A percentile compares a stretch with the other conserved stretches of the same genome.
Evolutionary conservation across 495 filamentous ascomycete species (phyloP).

Genomic region (Glutinoglossum americanum): DNA sequence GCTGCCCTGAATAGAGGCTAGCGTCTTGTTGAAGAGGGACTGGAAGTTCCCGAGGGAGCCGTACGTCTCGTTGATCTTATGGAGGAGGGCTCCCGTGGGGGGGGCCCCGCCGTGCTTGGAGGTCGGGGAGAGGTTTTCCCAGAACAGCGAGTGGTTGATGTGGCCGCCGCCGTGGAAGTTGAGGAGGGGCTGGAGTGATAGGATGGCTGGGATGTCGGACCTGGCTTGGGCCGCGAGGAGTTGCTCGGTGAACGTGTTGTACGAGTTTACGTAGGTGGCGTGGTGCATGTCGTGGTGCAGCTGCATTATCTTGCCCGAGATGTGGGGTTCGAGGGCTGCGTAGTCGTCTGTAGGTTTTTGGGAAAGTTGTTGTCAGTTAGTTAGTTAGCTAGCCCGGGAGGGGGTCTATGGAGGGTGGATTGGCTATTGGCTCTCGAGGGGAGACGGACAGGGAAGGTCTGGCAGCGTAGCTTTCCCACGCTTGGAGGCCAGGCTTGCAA

Average conservation of each 20-base stretch:
- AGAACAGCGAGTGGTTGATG: slow-evolving; percentile 83
- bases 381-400: too few relatives aligned
- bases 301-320: slow-evolving; percentile 98
- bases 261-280: slow-evolving; percentile 54
- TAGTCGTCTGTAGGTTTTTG: slow-evolving; percentile 25
- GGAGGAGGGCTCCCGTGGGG: slow-evolving; percentile 38
- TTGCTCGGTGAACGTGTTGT: slow-evolving; percentile 41
- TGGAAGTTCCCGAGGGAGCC: slow-evolving; percentile 54
- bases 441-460: slow-evolving; percentile 64
- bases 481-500: slow-evolving; percentile 20
- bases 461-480: slow-evolving; percentile 83
- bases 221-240: slow-evolving; percentile 34
- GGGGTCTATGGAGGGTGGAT: background rate
- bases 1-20: slow-evolving; percentile 79
- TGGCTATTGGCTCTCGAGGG: background rate
- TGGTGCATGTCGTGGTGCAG: slow-evolving; percentile 64
- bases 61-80: slow-evolving; percentile 57
- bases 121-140: slow-evolving; percentile 75
- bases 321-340: slow-evolving; percentile 71
- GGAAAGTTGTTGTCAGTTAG: too few relatives aligned
- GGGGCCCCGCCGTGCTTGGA: slow-evolving; percentile 54
- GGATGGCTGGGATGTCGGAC: slow-evolving; percentile 43
- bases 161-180: slow-evolving; percentile 96
- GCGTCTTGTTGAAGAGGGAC: slow-evolving; percentile 51
- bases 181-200: slow-evolving; percentile 64